Conservation (phyloP, 2,329 filamentous ascomycete species). For the Xylaria sp. region DNA sequence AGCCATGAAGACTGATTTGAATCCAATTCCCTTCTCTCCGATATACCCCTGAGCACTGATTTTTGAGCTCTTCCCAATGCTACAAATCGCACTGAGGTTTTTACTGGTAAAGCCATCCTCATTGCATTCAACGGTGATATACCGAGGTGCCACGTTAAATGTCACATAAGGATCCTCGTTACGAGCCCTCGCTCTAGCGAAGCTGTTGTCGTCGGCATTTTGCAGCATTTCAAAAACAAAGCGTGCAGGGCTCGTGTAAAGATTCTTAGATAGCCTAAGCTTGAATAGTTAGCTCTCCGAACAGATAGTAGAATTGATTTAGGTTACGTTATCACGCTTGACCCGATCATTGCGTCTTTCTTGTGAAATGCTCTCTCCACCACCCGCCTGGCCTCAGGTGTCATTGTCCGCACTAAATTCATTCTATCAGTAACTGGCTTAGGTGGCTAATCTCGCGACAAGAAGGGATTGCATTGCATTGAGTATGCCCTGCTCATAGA, state of each 20-base stretch:
- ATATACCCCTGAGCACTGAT: slow-evolving; percentile 55
- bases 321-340: slow-evolving; percentile 9
- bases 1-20: slow-evolving; percentile 63
- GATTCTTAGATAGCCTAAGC: slow-evolving; percentile 54
- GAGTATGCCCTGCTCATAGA: neutral
- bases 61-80: slow-evolving; percentile 60
- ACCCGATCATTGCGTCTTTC: slow-evolving; percentile 18
- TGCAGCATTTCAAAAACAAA: slow-evolving; percentile 66
- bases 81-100: slow-evolving; percentile 60
- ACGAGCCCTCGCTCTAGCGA: slow-evolving; percentile 41
- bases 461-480: neutral
- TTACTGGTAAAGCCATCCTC: slow-evolving; percentile 58
- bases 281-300: neutral
- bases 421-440: neutral
- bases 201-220: slow-evolving; percentile 65
- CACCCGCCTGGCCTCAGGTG: slow-evolving; percentile 9
- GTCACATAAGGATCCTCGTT: slow-evolving; percentile 48
- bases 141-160: slow-evolving; percentile 52
- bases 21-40: slow-evolving; percentile 64
- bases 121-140: slow-evolving; percentile 61
- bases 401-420: slow-evolving; percentile 6
- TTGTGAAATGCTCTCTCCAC: slow-evolving; percentile 15
- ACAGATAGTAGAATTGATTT: neutral
- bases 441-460: neutral
- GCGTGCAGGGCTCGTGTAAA: slow-evolving; percentile 56